Conservation (phyloP, 2,329 filamentous ascomycete genomes). For the Aspergillus phoenicis region DNA sequence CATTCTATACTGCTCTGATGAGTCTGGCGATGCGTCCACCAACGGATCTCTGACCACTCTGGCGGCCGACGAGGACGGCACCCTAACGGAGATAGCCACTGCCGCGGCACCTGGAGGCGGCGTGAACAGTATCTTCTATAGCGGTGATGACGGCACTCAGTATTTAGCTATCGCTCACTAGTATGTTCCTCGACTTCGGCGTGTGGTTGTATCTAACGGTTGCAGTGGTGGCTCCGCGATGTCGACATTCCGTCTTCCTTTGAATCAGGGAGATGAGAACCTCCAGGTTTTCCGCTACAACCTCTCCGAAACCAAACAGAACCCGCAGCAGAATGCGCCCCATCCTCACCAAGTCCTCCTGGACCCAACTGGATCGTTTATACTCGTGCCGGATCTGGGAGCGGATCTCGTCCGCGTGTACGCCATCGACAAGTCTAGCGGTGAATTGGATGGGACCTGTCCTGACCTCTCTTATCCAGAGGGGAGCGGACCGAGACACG, state of each 20-base stretch:
- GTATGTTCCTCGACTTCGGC: constrained; percentile 23
- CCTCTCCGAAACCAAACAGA: constrained; percentile 33
- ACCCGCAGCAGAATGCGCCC: constrained; percentile 54
- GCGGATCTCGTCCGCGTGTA: constrained; percentile 65
- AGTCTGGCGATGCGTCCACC: constrained; percentile 29
- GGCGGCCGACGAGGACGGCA: constrained; percentile 21
- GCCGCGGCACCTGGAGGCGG: constrained; percentile 32
- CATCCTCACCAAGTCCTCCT: constrained; percentile 67
- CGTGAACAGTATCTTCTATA: constrained; percentile 39
- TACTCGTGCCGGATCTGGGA: constrained; percentile 68
- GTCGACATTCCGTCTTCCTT: constrained; percentile 37
- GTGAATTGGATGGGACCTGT: constrained; percentile 47
- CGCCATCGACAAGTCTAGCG: constrained; percentile 49
- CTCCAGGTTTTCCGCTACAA: constrained; percentile 49
- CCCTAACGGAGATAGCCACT: constrained; percentile 25
- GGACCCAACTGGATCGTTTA: constrained; percentile 65
- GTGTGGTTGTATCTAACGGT: not conserved
- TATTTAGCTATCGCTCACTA: constrained; percentile 44
- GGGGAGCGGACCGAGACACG: constrained; percentile 68
- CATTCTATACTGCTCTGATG: constrained; percentile 41
- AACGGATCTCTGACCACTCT: constrained; percentile 36
- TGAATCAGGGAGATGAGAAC: constrained; percentile 14
- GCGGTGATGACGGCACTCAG: constrained; percentile 24
- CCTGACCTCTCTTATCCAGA: constrained; percentile 46
- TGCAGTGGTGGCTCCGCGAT: constrained; percentile 34